phyloP scores from a whole-genome alignment of 1,139 yeast genomes.

The Suhomyces wounanorum region DNA sequence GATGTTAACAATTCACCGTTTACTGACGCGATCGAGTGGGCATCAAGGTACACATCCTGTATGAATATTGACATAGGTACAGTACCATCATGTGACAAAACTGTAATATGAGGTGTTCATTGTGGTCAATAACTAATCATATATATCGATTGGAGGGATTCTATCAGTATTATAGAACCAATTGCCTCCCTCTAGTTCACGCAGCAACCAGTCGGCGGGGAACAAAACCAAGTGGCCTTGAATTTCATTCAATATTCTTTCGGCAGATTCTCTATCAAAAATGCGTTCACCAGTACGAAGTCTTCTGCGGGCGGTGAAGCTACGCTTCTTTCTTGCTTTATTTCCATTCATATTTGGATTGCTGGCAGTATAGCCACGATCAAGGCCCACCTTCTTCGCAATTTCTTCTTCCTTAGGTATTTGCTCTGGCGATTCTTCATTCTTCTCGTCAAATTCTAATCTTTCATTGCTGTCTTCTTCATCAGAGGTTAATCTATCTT shows the following conservation, averaged over 20 bases:
- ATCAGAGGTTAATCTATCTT: constrained; percentile 5
- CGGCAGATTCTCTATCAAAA: constrained; percentile 77
- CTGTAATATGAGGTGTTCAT: neutral
- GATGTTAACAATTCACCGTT: neutral
- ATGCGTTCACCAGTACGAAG: constrained; percentile 55
- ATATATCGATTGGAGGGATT: constrained; percentile 93
- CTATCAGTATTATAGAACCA: constrained; percentile 96
- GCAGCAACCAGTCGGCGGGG: constrained; percentile 87
- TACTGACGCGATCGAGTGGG: neutral
- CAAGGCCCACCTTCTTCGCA: neutral
- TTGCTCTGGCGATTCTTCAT: neutral
- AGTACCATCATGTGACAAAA: neutral
- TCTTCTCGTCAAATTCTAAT: neutral
- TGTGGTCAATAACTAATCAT: constrained; percentile 48
- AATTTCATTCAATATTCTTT: constrained; percentile 67
- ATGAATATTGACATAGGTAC: neutral
- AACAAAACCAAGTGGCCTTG: constrained; percentile 88
- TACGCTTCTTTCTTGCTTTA: constrained; percentile 19
- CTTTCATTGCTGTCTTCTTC: neutral
- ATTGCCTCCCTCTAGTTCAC: constrained; percentile 85
- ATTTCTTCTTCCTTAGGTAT: neutral
- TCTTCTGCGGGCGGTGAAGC: constrained; percentile 42
- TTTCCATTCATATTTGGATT: neutral
- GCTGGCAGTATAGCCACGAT: constrained; percentile 5
- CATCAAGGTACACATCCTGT: neutral